A percentile compares a stretch with the other conserved stretches of the same genome.
phyloP scores from a whole-genome alignment of 1,284 basidiomycete genomes.

The Gastroboletus turbinatus region DNA sequence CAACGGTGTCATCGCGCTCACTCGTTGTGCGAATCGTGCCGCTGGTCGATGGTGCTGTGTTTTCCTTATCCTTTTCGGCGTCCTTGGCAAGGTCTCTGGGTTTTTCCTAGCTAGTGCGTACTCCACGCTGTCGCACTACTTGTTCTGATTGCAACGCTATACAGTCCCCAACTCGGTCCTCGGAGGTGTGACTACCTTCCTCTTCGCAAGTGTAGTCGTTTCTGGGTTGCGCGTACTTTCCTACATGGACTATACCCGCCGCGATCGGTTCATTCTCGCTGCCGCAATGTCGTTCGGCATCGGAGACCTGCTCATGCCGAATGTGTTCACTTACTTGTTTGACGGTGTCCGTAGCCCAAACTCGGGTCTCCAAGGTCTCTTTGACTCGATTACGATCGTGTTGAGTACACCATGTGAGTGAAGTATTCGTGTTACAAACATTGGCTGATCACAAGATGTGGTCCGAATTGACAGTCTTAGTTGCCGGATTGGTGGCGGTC shows the following conservation, averaged over 20 bases:
- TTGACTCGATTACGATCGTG: slow-evolving; percentile 78
- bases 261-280: slow-evolving; percentile 77
- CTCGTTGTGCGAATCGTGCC: slow-evolving; percentile 71
- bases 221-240: slow-evolving; percentile 77
- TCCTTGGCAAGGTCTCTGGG: slow-evolving; percentile 79
- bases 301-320: slow-evolving; percentile 63
- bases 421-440: slow-evolving; percentile 18
- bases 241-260: slow-evolving; percentile 61
- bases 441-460: background rate
- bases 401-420: slow-evolving; percentile 74
- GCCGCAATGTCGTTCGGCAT: slow-evolving; percentile 74
- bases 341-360: slow-evolving; percentile 58
- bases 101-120: slow-evolving; percentile 69
- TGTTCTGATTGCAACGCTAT: background rate
- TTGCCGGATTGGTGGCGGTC: slow-evolving; percentile 64
- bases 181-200: slow-evolving; percentile 81
- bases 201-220: slow-evolving; percentile 62
- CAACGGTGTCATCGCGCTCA: slow-evolving; percentile 79
- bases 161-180: slow-evolving; percentile 70
- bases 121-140: background rate
- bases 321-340: slow-evolving; percentile 67
- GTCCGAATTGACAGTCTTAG: slow-evolving; percentile 46
- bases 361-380: slow-evolving; percentile 65
- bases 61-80: slow-evolving; percentile 72
- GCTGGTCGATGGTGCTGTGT: slow-evolving; percentile 74